Base-by-base conservation (phyloP, 352 stramenopile species). In the Phytopythium ostracodes region DNA sequence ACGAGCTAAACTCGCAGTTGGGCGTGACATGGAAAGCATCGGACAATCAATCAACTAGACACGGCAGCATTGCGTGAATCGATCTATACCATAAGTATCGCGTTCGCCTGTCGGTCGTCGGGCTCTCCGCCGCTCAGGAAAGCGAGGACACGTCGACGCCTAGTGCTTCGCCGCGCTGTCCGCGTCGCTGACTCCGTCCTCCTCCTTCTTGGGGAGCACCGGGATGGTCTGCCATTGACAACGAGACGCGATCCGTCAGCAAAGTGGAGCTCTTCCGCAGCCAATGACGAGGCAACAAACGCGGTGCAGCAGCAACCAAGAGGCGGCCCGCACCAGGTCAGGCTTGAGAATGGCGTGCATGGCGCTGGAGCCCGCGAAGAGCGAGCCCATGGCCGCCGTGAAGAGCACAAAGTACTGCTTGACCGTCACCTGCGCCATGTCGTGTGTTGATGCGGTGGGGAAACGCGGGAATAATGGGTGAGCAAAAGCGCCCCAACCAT, bases 341-440 rank as follows among this genome's bases (percentile, higher is more conserved):
- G 86, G 86, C 64, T 95, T 84, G 51, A 95, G 79, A 35, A 95
- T 71, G 14, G 72, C 73, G 67, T 95, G 86, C 84, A 95, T 95
- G 68, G 81, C 76, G 68, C 76, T 89, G 35, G 86, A 95, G 35
- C 86, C 86, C 9, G 86, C 84, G 62, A 95, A 92, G 60, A 95
- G 78, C 59, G 86, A 91, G 64, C 80, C 81, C 62, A 95, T 70
- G n/a, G 80, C 81, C 56, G 75, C 76, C 36, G 70, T 66, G 58
- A 92, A 87, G 65, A 95, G 75, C 60, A 79, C 66, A 40, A 80
- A 60, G 67, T 95, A 95, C 64, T 95, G 86, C 71, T 87, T 86
- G 43, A 70, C 73, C 50, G 73, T 78, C 52, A 93, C 75, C 47
- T 75, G 75, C 84, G 92, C 90, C 25, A 25, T 64, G 42, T 27